Evolutionary conservation across 176 grass and related monocot genomes (phyloP).

Genomic region (Raddia guianensis): DNA sequence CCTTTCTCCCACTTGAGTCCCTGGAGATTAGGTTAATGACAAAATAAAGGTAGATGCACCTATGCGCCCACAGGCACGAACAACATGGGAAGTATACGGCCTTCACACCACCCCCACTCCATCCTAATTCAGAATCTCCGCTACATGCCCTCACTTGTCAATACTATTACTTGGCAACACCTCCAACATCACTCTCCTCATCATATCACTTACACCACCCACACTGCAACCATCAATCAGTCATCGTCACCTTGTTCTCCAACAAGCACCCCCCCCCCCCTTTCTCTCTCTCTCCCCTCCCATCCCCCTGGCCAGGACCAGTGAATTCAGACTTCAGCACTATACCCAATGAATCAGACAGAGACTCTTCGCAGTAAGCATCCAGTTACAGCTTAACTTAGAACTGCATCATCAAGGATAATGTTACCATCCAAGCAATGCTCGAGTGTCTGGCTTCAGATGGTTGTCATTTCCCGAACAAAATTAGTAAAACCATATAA

Average conservation of each 20-base stretch:
- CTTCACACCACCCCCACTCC: neutral
- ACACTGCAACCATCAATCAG: too few relatives aligned
- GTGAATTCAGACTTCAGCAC: neutral
- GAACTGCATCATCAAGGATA: neutral
- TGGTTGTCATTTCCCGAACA: slow-evolving; percentile 15
- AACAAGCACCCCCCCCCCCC: neutral
- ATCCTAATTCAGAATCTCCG: neutral
- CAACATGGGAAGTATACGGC: neutral
- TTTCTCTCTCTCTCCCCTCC: too few relatives aligned
- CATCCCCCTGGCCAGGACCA: neutral
- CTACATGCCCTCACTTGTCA: neutral
- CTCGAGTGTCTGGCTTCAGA: neutral
- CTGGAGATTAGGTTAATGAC: neutral
- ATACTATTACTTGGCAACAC: neutral
- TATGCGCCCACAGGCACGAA: neutral
- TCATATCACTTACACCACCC: neutral
- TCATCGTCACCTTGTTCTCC: neutral
- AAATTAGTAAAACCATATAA: slow-evolving; percentile 20
- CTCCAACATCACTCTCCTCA: neutral
- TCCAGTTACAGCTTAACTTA: neutral
- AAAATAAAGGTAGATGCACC: neutral
- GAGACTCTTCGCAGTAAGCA: neutral
- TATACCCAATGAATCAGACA: neutral
- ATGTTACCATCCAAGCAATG: too few relatives aligned
- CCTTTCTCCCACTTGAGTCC: neutral